These are phyloP conservation scores for Vigna unguiculata DNA, from an alignment of 306 rosid species.

Conservation along the genomic window DNA sequence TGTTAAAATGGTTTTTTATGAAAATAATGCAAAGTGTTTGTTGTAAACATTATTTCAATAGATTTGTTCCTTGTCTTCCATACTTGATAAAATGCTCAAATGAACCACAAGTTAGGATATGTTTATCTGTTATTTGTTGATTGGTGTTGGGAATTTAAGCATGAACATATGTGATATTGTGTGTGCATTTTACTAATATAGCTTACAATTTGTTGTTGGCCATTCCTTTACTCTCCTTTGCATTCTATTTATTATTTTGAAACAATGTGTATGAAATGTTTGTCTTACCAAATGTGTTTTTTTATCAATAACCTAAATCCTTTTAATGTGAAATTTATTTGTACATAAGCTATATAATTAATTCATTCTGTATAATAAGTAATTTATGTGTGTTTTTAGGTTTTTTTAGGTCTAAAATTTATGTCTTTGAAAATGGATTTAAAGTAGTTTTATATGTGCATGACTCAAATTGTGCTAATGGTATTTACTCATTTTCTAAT, in stretches of 20 bases:
- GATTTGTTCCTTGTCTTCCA: background rate
- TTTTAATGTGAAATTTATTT: conserved; percentile 5
- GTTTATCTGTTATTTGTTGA: background rate
- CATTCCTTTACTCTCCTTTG: conserved; percentile 22
- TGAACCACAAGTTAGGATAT: background rate
- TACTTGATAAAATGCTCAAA: conserved; percentile 32
- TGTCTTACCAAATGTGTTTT: background rate
- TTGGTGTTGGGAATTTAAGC: conserved; percentile 14
- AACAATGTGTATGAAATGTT: conserved; percentile 15
- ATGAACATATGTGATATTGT: conserved; percentile 11
- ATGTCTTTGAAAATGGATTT: conserved; percentile 21
- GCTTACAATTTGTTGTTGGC: conserved; percentile 1
- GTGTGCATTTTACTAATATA: conserved; percentile 4
- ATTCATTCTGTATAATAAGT: conserved; percentile 21
- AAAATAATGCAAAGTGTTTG: too few species aligned
- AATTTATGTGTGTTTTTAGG: background rate
- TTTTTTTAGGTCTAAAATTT: conserved; percentile 4
- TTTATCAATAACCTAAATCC: conserved; percentile 5
- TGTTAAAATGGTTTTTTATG: too few species aligned
- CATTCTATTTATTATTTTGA: conserved; percentile 19
- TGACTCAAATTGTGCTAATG: conserved; percentile 4
- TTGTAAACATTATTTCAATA: too few species aligned
- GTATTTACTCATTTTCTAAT: conserved; percentile 22
- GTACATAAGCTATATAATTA: background rate
- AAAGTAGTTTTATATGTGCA: conserved; percentile 5